Evolutionary conservation across 768 basidiomycete species (phyloP), one percentile per base, ranked within the genome.

Genomic region (Auricularia sp.): DNA sequence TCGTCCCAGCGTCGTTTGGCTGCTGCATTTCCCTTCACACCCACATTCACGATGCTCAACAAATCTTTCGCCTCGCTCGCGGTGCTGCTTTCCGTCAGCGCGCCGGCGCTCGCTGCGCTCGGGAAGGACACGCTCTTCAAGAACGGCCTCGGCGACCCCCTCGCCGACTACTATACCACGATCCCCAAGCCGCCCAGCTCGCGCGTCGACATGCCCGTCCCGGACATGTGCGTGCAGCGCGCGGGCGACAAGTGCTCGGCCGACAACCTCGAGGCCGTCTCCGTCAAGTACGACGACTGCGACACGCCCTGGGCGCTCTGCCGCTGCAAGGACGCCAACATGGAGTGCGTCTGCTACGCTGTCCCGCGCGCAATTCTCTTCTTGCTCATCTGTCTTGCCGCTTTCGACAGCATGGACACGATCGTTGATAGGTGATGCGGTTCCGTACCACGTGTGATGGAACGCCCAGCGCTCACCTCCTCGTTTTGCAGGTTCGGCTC

Each of bases 61-160:
- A 42, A 54, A 18, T 54, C 54, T 54, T 29, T 33, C 56, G 34
- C 24, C 24, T 59, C 56, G 18, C 56, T 59, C 24, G 56, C 56
- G 11, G 56, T 59, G 7, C 24, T 59, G 24, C 56, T 59, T 8
- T 21, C 56, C 8, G 21, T 29, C 11, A 18, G 6, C 24, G 14
- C 29, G 1, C 56, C 29, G 11, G 24, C 56, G 14, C 34, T 59
- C 10, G 56, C 56, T 34, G 56, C 29, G 24, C 56, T 59, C 56
- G 56, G 34, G 24, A 59, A 59, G 56, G 56, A 59, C 56, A 59
- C 56, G 14, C 56, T 59, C 56, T 59, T 59, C 56, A 59, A 59
- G 56, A 59, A 59, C 34, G 56, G 56, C 34, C 34, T 59, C 56
- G 24, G 24, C 56, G 56, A 59, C 18, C 56, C 56, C 16, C 56